Base-by-base conservation (phyloP, 345 rosid species). In the Angophora floribunda region DNA sequence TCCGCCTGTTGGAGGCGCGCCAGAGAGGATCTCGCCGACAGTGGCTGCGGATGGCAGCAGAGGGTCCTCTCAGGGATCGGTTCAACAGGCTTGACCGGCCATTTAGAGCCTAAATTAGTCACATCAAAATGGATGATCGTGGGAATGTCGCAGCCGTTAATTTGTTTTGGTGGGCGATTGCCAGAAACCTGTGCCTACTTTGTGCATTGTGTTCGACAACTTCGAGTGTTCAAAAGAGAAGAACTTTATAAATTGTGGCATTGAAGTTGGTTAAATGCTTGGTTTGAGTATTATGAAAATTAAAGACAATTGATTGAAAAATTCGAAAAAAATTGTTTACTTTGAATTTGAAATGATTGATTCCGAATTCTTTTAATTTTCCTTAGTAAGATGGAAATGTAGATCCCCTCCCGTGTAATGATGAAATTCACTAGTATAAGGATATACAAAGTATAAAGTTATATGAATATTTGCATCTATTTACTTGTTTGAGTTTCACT, bases 1-100 rank as follows among this genome's bases (percentile, higher is more conserved):
- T 53, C 57, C 22, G 57, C 22, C 57, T 4, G 9, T 17, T 98
- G 14, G 96, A 97, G 51, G 99, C 98, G 0, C 99, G 95, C 88
- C 96, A 98, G 26, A 85, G 95, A 90, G 90, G 96, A 21, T 94
- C 93, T 52, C 97, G 93, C 3, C 65, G 10, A 26, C n/a, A 24
- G 13, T 59, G 2, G 65, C 26, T 59, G 65, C 65, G 7, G 6
- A 26, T 13, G 30, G 22, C 14, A 45, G 32, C 28, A 0, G 86
- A 30, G 92, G 97, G 88, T 91, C 92, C 41, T 90, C 95, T 1
- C 91, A 94, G 24, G 36, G 91, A 1, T 78, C 24, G 88, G 22
- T 4, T 87, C 91, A 30, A 93, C 95, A 1, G 92, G 51, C 59
- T n/a, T 1, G 32, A 41, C 59, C 1, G 45, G 44, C 3, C 86